Base-by-base conservation (phyloP, 345 rosid genomes). In the Punica granatum region DNA sequence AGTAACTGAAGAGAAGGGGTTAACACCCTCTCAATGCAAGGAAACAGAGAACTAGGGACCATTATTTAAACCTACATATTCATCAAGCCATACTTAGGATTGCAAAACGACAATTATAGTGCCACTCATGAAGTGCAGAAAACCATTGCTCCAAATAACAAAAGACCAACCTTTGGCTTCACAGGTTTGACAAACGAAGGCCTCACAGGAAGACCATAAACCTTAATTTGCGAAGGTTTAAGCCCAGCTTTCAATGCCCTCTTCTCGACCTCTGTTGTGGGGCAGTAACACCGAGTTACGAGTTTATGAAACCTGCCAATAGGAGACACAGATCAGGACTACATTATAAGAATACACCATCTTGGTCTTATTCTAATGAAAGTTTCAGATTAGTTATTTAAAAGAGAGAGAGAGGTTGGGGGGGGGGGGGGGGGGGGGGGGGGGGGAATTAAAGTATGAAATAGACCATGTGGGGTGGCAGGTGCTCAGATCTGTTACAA, bases 201-300 rank as follows among this genome's bases (percentile, higher is more conserved):
- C 63, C 99, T 87, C 54, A 90, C 92, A 61, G 99, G 99, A 75
- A 95, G 99, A 56, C 98, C 99, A 63, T 79, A 95, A 65, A 95
- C 92, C 83, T 92, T 95, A 68, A 90, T 86, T 78, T 95, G 96
- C 67, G 93, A 78, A 62, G 91, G 75, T 43, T 83, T 70, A 34
- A 95, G 85, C 67, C 98, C 98, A n/a, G 96, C 98, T 75, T 87
- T 90, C 80, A 78, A 58, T 21, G 98, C 99, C 72, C 98, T 79
- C 72, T 90, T 88, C 23, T 96, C 86, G 48, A 95, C 98, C 75
- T 95, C 97, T 60, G 82, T 66, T 72, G 99, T 77, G 62, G 99
- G 99, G 79, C 98, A 95, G 72, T 95, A 95, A 72, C 99, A 95
- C 80, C 97, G 84, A 53, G 99, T 92, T 73, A 95, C 99, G 78